Conservation (phyloP, 2,329 filamentous ascomycete genomes). For the Alternaria triticina region DNA sequence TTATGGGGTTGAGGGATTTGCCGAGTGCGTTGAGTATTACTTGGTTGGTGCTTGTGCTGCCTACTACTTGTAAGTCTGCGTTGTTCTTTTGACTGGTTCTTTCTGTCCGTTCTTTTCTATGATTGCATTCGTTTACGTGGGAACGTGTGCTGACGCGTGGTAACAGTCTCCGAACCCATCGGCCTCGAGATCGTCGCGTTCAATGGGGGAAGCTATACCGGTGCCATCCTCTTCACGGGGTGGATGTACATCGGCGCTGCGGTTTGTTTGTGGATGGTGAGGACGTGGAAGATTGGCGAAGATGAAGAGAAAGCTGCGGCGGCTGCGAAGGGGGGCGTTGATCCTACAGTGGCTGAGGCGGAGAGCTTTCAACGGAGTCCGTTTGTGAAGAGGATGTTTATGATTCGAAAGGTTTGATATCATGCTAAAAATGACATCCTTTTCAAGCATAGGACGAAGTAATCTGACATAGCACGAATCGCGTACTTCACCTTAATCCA, state of each 20-base stretch:
- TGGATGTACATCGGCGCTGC: conserved; percentile 68
- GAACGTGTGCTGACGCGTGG: conserved; percentile 3
- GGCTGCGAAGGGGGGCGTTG: conserved; percentile 31
- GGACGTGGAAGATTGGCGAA: conserved; percentile 67
- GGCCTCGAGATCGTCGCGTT: conserved; percentile 60
- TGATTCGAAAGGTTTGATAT: conserved; percentile 37
- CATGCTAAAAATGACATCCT: neutral
- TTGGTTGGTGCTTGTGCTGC: conserved; percentile 74
- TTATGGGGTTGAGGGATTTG: conserved; percentile 72
- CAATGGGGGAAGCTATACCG: conserved; percentile 60
- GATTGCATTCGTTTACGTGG: neutral
- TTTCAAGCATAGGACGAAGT: neutral
- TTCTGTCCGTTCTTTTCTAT: neutral
- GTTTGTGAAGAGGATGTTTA: conserved; percentile 40
- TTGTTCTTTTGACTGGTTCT: neutral
- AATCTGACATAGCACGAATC: too few relatives aligned
- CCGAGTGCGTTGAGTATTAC: conserved; percentile 73
- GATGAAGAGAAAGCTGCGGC: conserved; percentile 51
- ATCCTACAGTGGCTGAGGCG: conserved; percentile 27
- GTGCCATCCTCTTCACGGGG: conserved; percentile 66
- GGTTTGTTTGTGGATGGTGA: conserved; percentile 59
- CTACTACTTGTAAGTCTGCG: conserved; percentile 64
- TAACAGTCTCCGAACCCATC: conserved; percentile 59
- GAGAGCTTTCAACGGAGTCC: conserved; percentile 25
- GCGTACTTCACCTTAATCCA: too few relatives aligned